These are phyloP conservation scores for Endoconidiophora polonica DNA, from an alignment of 2,329 filamentous ascomycete species.

Conservation along the genomic window DNA sequence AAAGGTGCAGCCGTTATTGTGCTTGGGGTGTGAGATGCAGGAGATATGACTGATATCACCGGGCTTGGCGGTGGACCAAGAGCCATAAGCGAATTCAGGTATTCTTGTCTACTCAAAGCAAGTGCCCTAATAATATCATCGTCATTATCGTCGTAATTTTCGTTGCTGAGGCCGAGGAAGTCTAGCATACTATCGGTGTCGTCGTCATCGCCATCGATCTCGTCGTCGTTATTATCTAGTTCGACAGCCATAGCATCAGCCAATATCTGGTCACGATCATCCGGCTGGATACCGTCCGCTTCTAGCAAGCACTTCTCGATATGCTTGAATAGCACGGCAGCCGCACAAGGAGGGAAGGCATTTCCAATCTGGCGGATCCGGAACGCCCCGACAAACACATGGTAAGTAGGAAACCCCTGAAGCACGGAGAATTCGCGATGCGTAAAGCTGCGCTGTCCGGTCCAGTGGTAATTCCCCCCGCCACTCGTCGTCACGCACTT, in stretches of 20 bases:
- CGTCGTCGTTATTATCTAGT: conserved; percentile 1
- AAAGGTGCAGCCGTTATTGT: too few species aligned
- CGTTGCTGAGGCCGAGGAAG: too few species aligned
- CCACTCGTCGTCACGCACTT: conserved; percentile 50
- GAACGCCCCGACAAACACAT: conserved; percentile 34
- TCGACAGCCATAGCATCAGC: conserved; percentile 12
- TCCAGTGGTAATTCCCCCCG: conserved; percentile 46
- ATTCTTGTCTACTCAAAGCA: neutral
- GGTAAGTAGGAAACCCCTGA: conserved; percentile 49
- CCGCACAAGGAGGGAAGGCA: conserved; percentile 51
- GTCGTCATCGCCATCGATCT: neutral
- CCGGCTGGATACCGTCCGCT: conserved; percentile 21
- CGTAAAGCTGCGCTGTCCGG: conserved; percentile 45
- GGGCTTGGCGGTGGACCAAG: too few species aligned
- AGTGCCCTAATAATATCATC: neutral
- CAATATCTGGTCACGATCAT: conserved; percentile 5
- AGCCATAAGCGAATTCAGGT: too few species aligned
- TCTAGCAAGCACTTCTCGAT: conserved; percentile 29
- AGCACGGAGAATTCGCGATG: conserved; percentile 50
- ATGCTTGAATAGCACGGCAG: conserved; percentile 32
- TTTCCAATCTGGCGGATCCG: conserved; percentile 58
- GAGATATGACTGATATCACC: too few species aligned
- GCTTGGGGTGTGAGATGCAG: too few species aligned
- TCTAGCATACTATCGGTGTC: too few species aligned
- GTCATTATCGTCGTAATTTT: neutral